Conservation (phyloP, 768 basidiomycete genomes). For the Lactifluus subvellereus region DNA sequence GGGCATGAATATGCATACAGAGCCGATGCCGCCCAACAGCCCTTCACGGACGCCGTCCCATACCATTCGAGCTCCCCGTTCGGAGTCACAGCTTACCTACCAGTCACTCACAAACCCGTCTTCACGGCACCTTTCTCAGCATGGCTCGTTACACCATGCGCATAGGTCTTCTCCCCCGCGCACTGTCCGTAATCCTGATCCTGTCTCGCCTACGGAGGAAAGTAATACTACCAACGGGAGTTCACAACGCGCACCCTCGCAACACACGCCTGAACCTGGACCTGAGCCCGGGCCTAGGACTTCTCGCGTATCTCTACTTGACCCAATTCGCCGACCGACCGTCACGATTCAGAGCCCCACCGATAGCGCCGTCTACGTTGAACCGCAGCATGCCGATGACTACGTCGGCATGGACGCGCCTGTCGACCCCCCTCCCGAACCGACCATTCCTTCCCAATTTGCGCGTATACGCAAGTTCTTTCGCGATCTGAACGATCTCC, state of each 20-base stretch:
- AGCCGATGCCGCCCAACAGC: not conserved
- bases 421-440: slow-evolving; percentile 6
- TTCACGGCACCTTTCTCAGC: slow-evolving; percentile 13
- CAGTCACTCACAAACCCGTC: slow-evolving; percentile 20
- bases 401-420: slow-evolving; percentile 20
- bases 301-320: not conserved
- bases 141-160: slow-evolving; percentile 13
- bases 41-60: slow-evolving; percentile 14
- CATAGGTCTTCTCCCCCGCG: slow-evolving; percentile 19
- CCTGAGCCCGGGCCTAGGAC: not conserved
- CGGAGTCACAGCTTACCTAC: slow-evolving; percentile 22
- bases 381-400: slow-evolving; percentile 14
- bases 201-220: slow-evolving; percentile 12
- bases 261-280: not conserved
- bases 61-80: slow-evolving; percentile 14
- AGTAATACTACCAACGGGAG: not conserved
- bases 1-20: slow-evolving; percentile 16
- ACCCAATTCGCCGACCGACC: slow-evolving; percentile 10
- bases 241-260: not conserved
- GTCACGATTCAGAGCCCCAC: slow-evolving; percentile 22
- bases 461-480: slow-evolving; percentile 22
- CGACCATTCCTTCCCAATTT: slow-evolving; percentile 16
- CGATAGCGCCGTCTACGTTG: slow-evolving; percentile 14
- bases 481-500: slow-evolving; percentile 21
- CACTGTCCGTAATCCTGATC: slow-evolving; percentile 24